phyloP scores from a whole-genome alignment of 345 rosid species.

The Hevea brasiliensis region DNA sequence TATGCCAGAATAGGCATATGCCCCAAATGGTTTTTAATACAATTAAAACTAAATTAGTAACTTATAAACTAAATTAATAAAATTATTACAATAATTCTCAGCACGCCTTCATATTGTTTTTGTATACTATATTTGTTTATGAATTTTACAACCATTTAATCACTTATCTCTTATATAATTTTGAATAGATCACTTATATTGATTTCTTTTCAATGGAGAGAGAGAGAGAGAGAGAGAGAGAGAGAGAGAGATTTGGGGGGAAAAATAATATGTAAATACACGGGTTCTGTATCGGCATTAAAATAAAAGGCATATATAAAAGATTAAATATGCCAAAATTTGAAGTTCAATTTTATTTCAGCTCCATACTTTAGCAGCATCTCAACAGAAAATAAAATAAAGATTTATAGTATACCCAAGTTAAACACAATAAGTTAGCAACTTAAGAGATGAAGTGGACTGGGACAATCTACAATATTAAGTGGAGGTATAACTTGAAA shows the following conservation, averaged over 20 bases:
- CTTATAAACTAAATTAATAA: no score
- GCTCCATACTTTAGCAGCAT: background rate
- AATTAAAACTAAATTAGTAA: no score
- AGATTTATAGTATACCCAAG: background rate
- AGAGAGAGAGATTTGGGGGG: no score
- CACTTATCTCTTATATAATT: background rate
- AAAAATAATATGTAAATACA: background rate
- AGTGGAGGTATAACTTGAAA: background rate
- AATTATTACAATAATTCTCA: no score
- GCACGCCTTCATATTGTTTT: no score
- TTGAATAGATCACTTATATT: background rate
- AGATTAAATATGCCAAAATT: background rate
- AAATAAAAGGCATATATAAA: no score
- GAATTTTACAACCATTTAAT: background rate
- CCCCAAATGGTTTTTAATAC: no score
- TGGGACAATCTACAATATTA: background rate
- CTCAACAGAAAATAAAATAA: background rate
- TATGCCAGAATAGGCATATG: no score
- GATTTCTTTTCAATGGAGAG: no score
- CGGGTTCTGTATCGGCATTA: background rate
- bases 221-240: no score
- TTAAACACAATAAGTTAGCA: background rate
- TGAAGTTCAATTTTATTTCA: no score
- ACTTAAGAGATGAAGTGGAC: background rate
- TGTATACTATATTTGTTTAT: no score